Evolutionary conservation across 805 yeast genomes (phyloP).

Genomic region (Schwanniomyces vanrijiae): DNA sequence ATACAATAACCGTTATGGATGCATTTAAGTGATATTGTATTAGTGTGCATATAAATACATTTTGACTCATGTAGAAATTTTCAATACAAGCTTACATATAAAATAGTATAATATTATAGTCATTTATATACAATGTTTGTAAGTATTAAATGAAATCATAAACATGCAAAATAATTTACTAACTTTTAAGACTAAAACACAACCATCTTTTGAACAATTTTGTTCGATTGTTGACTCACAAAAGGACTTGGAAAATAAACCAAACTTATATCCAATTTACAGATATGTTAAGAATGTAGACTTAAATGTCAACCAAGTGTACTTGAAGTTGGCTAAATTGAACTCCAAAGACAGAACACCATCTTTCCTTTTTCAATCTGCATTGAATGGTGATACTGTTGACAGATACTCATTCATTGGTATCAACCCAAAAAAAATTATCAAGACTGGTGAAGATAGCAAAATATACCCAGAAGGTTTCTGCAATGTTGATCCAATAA

Average conservation of each 20-base stretch:
- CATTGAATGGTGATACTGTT: slow-evolving; percentile 83
- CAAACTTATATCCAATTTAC: slow-evolving; percentile 81
- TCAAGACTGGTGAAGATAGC: slow-evolving; percentile 74
- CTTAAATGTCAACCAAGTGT: slow-evolving; percentile 87
- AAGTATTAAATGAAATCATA: slow-evolving; percentile 12
- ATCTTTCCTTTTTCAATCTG: slow-evolving; percentile 85
- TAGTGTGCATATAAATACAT: neutral
- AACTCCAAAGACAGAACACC: slow-evolving; percentile 51
- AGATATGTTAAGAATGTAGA: slow-evolving; percentile 72
- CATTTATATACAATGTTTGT: slow-evolving; percentile 17
- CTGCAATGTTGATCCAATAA: slow-evolving; percentile 75
- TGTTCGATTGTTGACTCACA: slow-evolving; percentile 21
- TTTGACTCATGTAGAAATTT: neutral
- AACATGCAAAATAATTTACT: slow-evolving; percentile 8
- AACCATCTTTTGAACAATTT: slow-evolving; percentile 37
- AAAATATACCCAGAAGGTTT: slow-evolving; percentile 21
- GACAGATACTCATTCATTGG: slow-evolving; percentile 94
- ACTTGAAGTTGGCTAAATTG: slow-evolving; percentile 76
- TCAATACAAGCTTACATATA: neutral
- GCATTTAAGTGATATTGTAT: neutral
- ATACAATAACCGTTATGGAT: no score
- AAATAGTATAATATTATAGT: neutral
- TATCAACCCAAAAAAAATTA: slow-evolving; percentile 73
- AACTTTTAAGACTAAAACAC: slow-evolving; percentile 27
- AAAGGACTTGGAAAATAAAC: slow-evolving; percentile 17